These are phyloP conservation scores for Quercus suber DNA, from an alignment of 306 rosid genomes.

Conservation along the genomic window DNA sequence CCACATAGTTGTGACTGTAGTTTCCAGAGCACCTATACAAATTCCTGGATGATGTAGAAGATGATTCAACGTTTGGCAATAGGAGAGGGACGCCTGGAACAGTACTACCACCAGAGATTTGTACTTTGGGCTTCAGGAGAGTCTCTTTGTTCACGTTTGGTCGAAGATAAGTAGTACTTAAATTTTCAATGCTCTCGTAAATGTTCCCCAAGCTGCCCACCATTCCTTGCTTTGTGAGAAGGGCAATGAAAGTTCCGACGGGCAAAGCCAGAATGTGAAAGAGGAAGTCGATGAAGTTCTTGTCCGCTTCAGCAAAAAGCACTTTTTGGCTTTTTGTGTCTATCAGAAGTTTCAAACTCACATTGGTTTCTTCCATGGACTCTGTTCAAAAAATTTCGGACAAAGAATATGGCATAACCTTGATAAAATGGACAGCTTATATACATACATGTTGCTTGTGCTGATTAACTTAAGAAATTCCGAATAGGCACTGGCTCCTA, in stretches of 20 bases:
- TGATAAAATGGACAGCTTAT: no score
- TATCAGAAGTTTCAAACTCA: no score
- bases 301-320: background rate
- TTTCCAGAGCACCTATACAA: accelerated
- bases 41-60: no score
- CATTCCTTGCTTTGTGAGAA: background rate
- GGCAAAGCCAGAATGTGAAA: slow-evolving; percentile 11
- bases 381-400: no score
- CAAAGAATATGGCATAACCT: no score
- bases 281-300: slow-evolving; percentile 17
- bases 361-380: background rate
- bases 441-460: no score
- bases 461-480: no score
- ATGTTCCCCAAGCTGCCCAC: slow-evolving; percentile 4
- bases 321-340: background rate
- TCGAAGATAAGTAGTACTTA: background rate
- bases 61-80: background rate
- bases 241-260: slow-evolving; percentile 6
- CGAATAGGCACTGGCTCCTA: no score
- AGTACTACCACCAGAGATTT: background rate
- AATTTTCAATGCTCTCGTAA: slow-evolving; percentile 11
- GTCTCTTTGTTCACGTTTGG: background rate
- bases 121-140: background rate
- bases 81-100: background rate
- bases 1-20: accelerated